phyloP scores from a whole-genome alignment of 805 yeast species.

The Yarrowia sp. region DNA sequence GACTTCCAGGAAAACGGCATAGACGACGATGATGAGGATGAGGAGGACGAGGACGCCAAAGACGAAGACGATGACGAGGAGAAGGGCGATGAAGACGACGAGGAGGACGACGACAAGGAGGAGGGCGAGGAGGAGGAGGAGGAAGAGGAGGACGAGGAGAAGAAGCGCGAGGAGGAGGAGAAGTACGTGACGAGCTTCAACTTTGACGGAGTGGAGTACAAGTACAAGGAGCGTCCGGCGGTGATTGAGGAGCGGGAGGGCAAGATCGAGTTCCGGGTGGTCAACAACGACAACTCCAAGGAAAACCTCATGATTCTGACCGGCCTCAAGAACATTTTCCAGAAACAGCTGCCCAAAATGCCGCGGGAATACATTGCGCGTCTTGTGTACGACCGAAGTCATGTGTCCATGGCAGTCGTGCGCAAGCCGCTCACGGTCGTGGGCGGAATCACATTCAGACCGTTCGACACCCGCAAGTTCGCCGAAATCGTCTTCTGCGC shows the following conservation, averaged over 20 bases:
- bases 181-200: conserved; percentile 49
- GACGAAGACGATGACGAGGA: conserved; percentile 27
- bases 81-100: conserved; percentile 19
- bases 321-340: conserved; percentile 93
- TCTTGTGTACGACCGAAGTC: conserved; percentile 90
- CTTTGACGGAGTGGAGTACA: conserved; percentile 75
- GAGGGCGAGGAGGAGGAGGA: conserved; percentile 17
- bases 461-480: conserved; percentile 84
- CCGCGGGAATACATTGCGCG: conserved; percentile 95
- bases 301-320: conserved; percentile 90
- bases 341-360: conserved; percentile 97
- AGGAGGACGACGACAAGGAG: background rate
- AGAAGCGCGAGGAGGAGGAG: conserved; percentile 36
- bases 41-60: conserved; percentile 29
- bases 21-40: conserved; percentile 30
- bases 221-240: conserved; percentile 88
- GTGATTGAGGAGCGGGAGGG: conserved; percentile 93
- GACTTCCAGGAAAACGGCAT: conserved; percentile 33
- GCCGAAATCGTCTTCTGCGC: conserved; percentile 99
- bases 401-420: conserved; percentile 93
- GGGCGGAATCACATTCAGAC: conserved; percentile 96
- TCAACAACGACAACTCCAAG: conserved; percentile 84
- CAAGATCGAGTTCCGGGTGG: conserved; percentile 91
- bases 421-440: conserved; percentile 91
- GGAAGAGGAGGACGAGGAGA: conserved; percentile 36